Conservation (phyloP, 768 basidiomycete genomes). For the Sporobolomyces pararoseus region DNA sequence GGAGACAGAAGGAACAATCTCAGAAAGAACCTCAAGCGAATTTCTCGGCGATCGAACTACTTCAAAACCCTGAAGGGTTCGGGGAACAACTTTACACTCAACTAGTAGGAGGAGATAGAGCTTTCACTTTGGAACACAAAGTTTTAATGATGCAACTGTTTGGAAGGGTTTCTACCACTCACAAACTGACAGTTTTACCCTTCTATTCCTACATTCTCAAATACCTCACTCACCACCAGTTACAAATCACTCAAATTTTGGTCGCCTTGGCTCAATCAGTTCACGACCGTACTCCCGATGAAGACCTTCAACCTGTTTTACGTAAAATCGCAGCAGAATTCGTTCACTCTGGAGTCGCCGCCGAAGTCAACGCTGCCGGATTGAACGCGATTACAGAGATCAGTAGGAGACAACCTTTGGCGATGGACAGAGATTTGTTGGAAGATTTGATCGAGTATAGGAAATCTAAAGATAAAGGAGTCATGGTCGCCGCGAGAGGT, state of each 20-base stretch:
- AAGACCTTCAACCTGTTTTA: conserved; percentile 69
- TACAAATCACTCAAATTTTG: conserved; percentile 86
- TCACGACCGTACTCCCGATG: conserved; percentile 77
- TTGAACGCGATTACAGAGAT: conserved; percentile 91
- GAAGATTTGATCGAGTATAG: conserved; percentile 89
- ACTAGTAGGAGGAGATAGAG: conserved; percentile 79
- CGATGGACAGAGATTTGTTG: conserved; percentile 90
- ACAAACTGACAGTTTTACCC: conserved; percentile 85
- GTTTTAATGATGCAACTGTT: conserved; percentile 95
- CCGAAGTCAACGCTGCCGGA: conserved; percentile 94
- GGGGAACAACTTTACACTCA: conserved; percentile 86
- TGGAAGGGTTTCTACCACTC: conserved; percentile 83
- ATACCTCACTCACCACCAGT: conserved; percentile 86
- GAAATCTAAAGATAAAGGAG: conserved; percentile 91
- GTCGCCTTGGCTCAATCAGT: conserved; percentile 90
- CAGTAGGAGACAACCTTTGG: conserved; percentile 90
- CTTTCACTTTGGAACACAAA: conserved; percentile 94
- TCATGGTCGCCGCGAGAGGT: conserved; percentile 81
- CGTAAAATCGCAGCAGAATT: conserved; percentile 91
- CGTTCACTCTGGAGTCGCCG: conserved; percentile 92
- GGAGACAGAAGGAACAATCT: conserved; percentile 50
- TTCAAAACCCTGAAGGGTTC: conserved; percentile 93
- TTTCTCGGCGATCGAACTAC: conserved; percentile 85
- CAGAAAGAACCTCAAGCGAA: conserved; percentile 54
- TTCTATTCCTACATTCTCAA: conserved; percentile 92